Evolutionary conservation across 495 filamentous ascomycete species (phyloP).

Genomic region (Lasiosphaeria ovina): DNA sequence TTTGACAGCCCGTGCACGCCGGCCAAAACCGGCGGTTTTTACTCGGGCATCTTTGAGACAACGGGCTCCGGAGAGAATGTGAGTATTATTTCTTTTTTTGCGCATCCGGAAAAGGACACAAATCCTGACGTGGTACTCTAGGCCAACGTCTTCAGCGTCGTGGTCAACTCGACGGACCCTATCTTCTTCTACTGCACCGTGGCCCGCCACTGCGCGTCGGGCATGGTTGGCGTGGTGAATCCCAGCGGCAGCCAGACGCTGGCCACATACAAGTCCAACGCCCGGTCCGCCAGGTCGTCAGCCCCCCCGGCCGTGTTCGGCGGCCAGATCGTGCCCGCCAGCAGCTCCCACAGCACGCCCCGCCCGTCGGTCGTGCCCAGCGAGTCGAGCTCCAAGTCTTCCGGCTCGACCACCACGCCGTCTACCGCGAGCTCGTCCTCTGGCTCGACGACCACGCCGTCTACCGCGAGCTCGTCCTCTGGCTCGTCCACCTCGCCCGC

Average conservation of each 20-base stretch:
- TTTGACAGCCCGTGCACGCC: slow-evolving; percentile 47
- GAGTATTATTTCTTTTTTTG: neutral
- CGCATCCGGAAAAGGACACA: neutral
- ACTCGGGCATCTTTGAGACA: slow-evolving; percentile 36
- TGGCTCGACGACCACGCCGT: too few relatives aligned
- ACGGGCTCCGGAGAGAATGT: slow-evolving; percentile 16
- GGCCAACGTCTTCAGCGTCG: slow-evolving; percentile 40
- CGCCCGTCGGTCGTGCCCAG: too few relatives aligned
- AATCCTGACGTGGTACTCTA: neutral
- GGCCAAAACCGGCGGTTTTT: slow-evolving; percentile 34
- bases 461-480: too few relatives aligned
- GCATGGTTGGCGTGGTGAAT: slow-evolving; percentile 40
- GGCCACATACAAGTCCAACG: slow-evolving; percentile 1
- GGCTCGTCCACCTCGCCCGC: too few relatives aligned
- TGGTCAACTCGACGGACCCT: slow-evolving; percentile 48
- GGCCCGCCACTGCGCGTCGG: slow-evolving; percentile 33
- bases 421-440: too few relatives aligned
- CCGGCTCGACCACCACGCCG: too few relatives aligned
- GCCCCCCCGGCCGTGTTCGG: too few relatives aligned
- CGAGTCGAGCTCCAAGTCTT: too few relatives aligned
- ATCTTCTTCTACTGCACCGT: slow-evolving; percentile 52
- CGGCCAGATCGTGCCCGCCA: too few relatives aligned
- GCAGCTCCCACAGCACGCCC: too few relatives aligned
- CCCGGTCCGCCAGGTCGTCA: neutral
- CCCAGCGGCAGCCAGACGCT: slow-evolving; percentile 18